phyloP scores from a whole-genome alignment of 257 asterid species.

The Thymus mandschuricus region DNA sequence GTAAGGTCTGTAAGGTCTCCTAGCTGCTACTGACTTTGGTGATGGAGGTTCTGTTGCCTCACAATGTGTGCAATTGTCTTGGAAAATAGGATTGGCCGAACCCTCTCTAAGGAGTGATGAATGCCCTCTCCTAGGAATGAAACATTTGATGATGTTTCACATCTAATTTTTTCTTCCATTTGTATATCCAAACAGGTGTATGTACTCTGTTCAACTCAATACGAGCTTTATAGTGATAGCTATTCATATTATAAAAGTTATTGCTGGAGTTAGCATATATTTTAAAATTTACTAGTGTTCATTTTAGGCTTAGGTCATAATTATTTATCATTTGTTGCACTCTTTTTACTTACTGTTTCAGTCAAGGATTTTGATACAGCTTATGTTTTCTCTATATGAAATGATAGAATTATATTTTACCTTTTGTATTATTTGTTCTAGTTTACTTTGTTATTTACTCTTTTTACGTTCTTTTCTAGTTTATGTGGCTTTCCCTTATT shows the following conservation, averaged over 20 bases:
- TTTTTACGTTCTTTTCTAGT: too few relatives aligned
- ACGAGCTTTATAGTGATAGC: constrained; percentile 1
- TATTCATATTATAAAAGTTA: neutral
- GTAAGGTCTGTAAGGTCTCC: constrained; percentile 54
- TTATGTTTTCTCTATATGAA: too few relatives aligned
- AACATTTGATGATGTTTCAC: constrained; percentile 81
- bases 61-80: constrained; percentile 65
- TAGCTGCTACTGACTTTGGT: constrained; percentile 85
- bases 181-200: neutral
- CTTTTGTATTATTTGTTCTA: too few relatives aligned
- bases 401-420: too few relatives aligned
- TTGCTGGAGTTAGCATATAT: too few relatives aligned
- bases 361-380: too few relatives aligned
- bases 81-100: constrained; percentile 96
- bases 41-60: constrained; percentile 84
- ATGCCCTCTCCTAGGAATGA: constrained; percentile 80
- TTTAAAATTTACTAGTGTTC: too few relatives aligned
- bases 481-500: too few relatives aligned
- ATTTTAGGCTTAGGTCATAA: too few relatives aligned
- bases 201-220: neutral
- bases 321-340: too few relatives aligned
- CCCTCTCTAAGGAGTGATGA: constrained; percentile 87
- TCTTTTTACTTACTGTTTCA: too few relatives aligned
- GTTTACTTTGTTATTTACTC: too few relatives aligned
- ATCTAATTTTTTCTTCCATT: constrained; percentile 35